Evolutionary conservation across 345 rosid genomes (phyloP).

Genomic region (Brassica nigra): DNA sequence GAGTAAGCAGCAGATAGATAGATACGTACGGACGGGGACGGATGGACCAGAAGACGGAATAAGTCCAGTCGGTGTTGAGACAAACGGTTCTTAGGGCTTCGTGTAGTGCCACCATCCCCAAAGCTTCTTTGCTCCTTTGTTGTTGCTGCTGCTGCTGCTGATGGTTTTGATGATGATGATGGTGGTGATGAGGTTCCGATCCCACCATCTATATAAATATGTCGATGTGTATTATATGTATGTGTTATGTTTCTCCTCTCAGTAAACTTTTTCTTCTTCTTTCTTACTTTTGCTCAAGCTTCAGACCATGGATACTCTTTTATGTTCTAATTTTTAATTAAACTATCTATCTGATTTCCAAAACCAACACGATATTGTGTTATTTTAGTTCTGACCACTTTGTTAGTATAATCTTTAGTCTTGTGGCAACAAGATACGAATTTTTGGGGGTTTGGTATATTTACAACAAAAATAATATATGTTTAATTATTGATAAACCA

Average conservation of each 20-base stretch:
- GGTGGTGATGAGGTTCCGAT: conserved; percentile 64
- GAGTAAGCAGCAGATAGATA: background rate
- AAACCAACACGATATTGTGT: conserved; percentile 23
- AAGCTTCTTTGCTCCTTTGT: conserved; percentile 94
- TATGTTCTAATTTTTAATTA: conserved; percentile 2
- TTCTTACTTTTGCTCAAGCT: conserved; percentile 27
- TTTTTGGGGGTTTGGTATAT: conserved; percentile 40
- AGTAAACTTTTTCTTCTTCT: conserved; percentile 16
- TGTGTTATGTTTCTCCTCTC: conserved; percentile 25
- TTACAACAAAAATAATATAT: conserved; percentile 2
- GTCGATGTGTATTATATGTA: background rate
- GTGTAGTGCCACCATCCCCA: conserved; percentile 99
- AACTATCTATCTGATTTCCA: conserved; percentile 16
- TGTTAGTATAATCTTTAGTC: conserved; percentile 23
- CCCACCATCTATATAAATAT: conserved; percentile 76
- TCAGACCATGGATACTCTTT: conserved; percentile 25
- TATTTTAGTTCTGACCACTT: conserved; percentile 33
- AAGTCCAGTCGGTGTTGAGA: conserved; percentile 98
- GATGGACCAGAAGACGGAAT: conserved; percentile 99
- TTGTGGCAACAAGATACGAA: conserved; percentile 31
- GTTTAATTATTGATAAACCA: conserved; percentile 2
- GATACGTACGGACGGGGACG: conserved; percentile 93
- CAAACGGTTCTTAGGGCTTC: conserved; percentile 98
- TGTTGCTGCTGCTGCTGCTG: conserved; percentile 37
- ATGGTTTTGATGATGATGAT: conserved; percentile 39